A percentile compares a stretch with the other conserved stretches of the same genome.
Evolutionary conservation across 768 basidiomycete species (phyloP).

Genomic region (Candolleomyces aberdarensis): DNA sequence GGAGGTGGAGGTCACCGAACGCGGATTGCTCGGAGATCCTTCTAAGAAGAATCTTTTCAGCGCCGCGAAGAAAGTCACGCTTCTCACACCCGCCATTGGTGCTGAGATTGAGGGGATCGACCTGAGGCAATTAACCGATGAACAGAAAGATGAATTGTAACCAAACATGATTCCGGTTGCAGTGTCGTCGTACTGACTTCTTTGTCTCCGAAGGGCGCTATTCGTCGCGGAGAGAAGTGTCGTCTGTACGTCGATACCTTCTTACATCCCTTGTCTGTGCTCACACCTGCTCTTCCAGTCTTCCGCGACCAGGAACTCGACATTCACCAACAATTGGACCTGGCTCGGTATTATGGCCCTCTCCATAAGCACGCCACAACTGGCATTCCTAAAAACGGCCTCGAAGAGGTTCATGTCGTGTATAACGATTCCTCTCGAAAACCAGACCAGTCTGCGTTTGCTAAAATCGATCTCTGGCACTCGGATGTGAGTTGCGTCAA

Average conservation of each 20-base stretch:
- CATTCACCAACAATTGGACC: conserved; percentile 67
- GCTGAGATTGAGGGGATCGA: conserved; percentile 75
- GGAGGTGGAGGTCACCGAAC: conserved; percentile 59
- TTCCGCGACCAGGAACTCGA: conserved; percentile 72
- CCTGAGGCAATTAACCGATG: conserved; percentile 58
- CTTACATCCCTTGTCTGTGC: background rate
- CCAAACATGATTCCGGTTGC: conserved; percentile 15
- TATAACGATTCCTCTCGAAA: conserved; percentile 65
- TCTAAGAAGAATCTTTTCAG: conserved; percentile 61
- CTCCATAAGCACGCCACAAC: conserved; percentile 85
- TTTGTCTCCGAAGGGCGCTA: conserved; percentile 47
- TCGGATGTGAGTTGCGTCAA: conserved; percentile 52
- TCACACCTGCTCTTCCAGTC: conserved; percentile 38
- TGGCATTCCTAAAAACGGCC: conserved; percentile 67
- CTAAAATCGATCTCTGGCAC: conserved; percentile 78
- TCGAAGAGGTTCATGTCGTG: conserved; percentile 77
- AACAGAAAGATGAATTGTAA: conserved; percentile 80
- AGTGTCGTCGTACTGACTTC: conserved; percentile 3
- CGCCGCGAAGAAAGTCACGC: conserved; percentile 63
- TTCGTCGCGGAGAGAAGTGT: conserved; percentile 75
- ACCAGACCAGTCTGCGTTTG: conserved; percentile 62
- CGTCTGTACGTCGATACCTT: conserved; percentile 66
- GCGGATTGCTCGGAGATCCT: conserved; percentile 65
- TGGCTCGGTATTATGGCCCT: conserved; percentile 69
- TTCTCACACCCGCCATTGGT: conserved; percentile 71